phyloP scores from a whole-genome alignment of 192 early-diverging fungal species.

The Umbelopsis sp. region DNA sequence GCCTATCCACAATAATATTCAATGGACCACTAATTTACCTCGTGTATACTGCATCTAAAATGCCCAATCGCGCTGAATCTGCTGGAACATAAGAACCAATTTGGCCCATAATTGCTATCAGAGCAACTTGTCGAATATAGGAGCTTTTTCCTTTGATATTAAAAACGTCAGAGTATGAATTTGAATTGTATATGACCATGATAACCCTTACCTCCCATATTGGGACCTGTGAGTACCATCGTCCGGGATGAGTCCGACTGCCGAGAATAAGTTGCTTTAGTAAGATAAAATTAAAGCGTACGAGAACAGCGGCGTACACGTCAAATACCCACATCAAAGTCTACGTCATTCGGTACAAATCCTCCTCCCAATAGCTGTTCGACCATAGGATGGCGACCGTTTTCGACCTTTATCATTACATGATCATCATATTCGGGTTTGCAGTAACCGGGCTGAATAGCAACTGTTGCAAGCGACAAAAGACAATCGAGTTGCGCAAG shows the following conservation, averaged over 20 bases:
- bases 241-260: constrained; percentile 27
- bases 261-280: neutral
- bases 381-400: constrained; percentile 75
- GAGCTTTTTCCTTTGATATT: constrained; percentile 46
- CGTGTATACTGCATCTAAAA: constrained; percentile 73
- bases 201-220: constrained; percentile 75
- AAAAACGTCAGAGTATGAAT: neutral
- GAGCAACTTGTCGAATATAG: constrained; percentile 65
- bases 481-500: constrained; percentile 69
- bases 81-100: constrained; percentile 78
- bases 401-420: constrained; percentile 50
- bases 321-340: constrained; percentile 32
- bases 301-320: constrained; percentile 13
- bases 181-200: neutral
- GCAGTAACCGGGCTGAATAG: constrained; percentile 56
- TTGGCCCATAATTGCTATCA: constrained; percentile 68
- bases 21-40: constrained; percentile 40
- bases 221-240: constrained; percentile 66
- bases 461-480: constrained; percentile 57
- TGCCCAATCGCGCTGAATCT: constrained; percentile 56
- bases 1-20: neutral
- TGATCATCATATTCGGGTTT: constrained; percentile 58
- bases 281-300: neutral
- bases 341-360: constrained; percentile 69
- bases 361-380: constrained; percentile 45